A percentile compares a stretch with the other conserved stretches of the same genome.
These are phyloP conservation scores for Eragrostis nindensis DNA, from an alignment of 176 grass and related monocot genomes.

Conservation along the genomic window DNA sequence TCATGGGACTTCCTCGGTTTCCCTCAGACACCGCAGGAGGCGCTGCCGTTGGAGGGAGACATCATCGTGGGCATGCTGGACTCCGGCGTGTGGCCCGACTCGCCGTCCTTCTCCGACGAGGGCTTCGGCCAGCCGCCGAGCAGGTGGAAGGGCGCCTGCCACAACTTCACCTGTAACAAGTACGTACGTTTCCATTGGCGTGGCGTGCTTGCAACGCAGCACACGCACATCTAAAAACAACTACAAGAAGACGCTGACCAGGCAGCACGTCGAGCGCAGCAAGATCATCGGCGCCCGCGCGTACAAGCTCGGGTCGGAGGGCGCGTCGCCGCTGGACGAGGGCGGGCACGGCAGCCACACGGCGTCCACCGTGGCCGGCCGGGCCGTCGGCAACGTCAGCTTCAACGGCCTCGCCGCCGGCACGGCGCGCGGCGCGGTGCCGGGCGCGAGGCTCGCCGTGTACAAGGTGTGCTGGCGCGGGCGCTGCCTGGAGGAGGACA, in stretches of 20 bases:
- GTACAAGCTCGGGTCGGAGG: background rate
- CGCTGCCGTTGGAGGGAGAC: conserved; percentile 22
- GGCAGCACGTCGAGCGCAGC: background rate
- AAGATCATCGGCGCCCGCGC: conserved; percentile 43
- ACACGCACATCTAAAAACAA: no score
- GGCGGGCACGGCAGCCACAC: conserved; percentile 50
- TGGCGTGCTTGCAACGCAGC: no score
- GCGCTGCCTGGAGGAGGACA: background rate
- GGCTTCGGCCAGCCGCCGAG: conserved; percentile 33
- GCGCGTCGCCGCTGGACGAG: conserved; percentile 15
- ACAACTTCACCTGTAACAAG: conserved; percentile 47
- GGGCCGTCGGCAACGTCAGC: background rate
- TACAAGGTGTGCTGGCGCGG: conserved; percentile 50
- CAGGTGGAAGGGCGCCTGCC: conserved; percentile 40
- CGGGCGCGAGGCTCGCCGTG: conserved; percentile 32
- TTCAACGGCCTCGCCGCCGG: conserved; percentile 21
- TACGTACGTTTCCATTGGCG: background rate
- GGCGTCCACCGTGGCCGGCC: conserved; percentile 40
- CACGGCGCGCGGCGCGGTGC: conserved; percentile 38
- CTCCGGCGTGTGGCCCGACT: conserved; percentile 46
- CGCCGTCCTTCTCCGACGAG: conserved; percentile 27
- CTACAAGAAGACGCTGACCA: no score
- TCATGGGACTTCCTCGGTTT: conserved; percentile 53
- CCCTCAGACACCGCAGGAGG: background rate
- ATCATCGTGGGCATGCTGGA: conserved; percentile 47